These are phyloP conservation scores for Periglandula ipomoeae DNA, from an alignment of 2,329 filamentous ascomycete genomes.

Conservation along the genomic window DNA sequence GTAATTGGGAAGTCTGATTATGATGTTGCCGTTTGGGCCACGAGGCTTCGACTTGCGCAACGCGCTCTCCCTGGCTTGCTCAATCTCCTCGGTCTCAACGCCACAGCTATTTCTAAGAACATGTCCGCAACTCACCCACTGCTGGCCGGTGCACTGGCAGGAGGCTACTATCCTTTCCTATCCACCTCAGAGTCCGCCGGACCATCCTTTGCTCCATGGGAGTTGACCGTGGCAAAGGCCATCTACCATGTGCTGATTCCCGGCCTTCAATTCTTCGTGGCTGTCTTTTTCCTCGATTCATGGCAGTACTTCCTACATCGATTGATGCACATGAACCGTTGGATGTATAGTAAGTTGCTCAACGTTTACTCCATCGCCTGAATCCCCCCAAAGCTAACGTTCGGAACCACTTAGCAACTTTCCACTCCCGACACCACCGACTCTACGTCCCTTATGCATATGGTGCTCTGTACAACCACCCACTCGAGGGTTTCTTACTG, in stretches of 20 bases:
- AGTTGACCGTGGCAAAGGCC: slow-evolving; percentile 61
- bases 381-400: slow-evolving; percentile 9
- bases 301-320: slow-evolving; percentile 99
- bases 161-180: slow-evolving; percentile 71
- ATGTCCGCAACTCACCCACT: slow-evolving; percentile 62
- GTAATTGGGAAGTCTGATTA: slow-evolving; percentile 71
- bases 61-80: slow-evolving; percentile 66
- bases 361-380: neutral
- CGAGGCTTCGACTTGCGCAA: slow-evolving; percentile 69
- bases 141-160: slow-evolving; percentile 66
- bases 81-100: slow-evolving; percentile 65
- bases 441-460: slow-evolving; percentile 97
- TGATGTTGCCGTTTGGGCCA: slow-evolving; percentile 85
- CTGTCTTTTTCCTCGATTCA: slow-evolving; percentile 73
- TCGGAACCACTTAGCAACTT: slow-evolving; percentile 48
- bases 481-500: slow-evolving; percentile 84
- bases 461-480: slow-evolving; percentile 94
- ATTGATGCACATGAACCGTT: slow-evolving; percentile 94
- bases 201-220: slow-evolving; percentile 77
- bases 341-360: slow-evolving; percentile 73
- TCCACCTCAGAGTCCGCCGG: slow-evolving; percentile 47
- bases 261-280: slow-evolving; percentile 64
- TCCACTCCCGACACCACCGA: slow-evolving; percentile 92
- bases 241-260: slow-evolving; percentile 78
- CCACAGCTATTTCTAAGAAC: slow-evolving; percentile 64